Evolutionary conservation across 2,329 filamentous ascomycete genomes (phyloP).

Genomic region (Corynespora cassiicola): DNA sequence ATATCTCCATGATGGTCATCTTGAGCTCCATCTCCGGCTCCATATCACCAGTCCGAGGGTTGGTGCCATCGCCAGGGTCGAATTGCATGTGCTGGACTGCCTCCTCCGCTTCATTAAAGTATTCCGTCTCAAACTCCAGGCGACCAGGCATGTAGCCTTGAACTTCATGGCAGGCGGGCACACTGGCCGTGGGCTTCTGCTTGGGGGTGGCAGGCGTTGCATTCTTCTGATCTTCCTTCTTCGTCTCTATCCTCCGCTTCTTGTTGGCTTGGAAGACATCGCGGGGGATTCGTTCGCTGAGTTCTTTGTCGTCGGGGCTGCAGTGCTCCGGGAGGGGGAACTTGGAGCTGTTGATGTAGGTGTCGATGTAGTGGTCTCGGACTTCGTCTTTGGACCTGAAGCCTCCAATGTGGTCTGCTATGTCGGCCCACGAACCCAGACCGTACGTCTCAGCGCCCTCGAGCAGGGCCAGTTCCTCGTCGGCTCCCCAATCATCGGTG

Average conservation of each 20-base stretch:
- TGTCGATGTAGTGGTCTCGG: conserved; percentile 88
- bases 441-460: conserved; percentile 97
- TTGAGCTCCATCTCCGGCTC: conserved; percentile 98
- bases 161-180: conserved; percentile 95
- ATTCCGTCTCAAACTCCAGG: conserved; percentile 95
- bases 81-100: conserved; percentile 99
- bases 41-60: conserved; percentile 80
- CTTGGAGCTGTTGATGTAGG: conserved; percentile 80
- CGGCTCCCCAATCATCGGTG: conserved; percentile 91
- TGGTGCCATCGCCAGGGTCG: conserved; percentile 92
- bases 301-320: conserved; percentile 78
- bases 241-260: conserved; percentile 90
- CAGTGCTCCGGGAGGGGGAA: conserved; percentile 90
- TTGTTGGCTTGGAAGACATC: conserved; percentile 94
- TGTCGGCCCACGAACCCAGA: conserved; percentile 95
- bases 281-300: conserved; percentile 81
- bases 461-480: conserved; percentile 91
- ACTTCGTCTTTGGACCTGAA: conserved; percentile 96
- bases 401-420: conserved; percentile 96
- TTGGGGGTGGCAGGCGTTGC: conserved; percentile 85
- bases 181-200: conserved; percentile 93
- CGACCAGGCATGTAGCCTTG: conserved; percentile 99
- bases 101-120: conserved; percentile 97
- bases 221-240: conserved; percentile 85
- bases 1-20: conserved; percentile 97